phyloP scores from a whole-genome alignment of 495 filamentous ascomycete species.

The Penicillium egyptiacum region DNA sequence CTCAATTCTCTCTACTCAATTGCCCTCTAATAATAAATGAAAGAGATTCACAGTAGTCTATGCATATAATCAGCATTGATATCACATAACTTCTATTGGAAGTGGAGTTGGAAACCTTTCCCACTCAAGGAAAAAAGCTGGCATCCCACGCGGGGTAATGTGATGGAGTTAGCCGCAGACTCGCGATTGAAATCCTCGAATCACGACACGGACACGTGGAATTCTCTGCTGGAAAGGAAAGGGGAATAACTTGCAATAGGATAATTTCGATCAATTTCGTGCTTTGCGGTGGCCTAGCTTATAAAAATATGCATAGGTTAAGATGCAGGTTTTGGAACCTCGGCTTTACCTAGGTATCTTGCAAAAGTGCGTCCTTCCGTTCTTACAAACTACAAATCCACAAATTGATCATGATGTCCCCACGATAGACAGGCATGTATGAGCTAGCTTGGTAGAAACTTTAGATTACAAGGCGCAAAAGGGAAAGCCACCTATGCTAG shows the following conservation, averaged over 20 bases:
- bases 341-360: background rate
- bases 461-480: constrained; percentile 30
- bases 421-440: constrained; percentile 19
- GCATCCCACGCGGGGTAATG: constrained; percentile 2
- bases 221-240: background rate
- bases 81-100: background rate
- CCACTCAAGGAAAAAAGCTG: background rate
- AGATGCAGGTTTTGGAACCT: background rate
- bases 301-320: background rate
- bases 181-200: background rate
- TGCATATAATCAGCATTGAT: background rate
- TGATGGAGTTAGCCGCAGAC: background rate
- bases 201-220: background rate
- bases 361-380: background rate
- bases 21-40: background rate
- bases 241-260: background rate
- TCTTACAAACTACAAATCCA: background rate
- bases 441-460: constrained; percentile 28
- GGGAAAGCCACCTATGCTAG: constrained; percentile 19
- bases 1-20: background rate
- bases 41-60: background rate
- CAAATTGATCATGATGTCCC: constrained; percentile 6
- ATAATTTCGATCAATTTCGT: background rate
- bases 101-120: background rate
- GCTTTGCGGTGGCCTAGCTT: background rate